Evolutionary conservation across 768 basidiomycete species (phyloP).

Genomic region (Mrakia frigida): DNA sequence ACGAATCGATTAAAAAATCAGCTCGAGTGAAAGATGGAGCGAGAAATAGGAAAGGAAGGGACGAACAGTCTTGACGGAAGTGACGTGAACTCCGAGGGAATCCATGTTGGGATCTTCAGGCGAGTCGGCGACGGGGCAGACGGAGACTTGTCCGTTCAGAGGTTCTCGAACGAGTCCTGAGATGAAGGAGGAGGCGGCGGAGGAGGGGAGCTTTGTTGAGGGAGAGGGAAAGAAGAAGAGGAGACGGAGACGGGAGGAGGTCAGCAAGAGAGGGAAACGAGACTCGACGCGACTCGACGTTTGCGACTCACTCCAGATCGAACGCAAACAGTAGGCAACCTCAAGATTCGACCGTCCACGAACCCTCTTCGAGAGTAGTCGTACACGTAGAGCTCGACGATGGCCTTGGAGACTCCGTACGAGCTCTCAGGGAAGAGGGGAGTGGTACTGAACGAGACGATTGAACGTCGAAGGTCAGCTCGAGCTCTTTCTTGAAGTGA

Average conservation of each 20-base stretch:
- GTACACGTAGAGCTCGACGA: constrained; percentile 43
- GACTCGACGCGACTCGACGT: neutral
- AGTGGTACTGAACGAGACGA: constrained; percentile 36
- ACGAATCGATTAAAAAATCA: neutral
- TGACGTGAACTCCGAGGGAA: constrained; percentile 53
- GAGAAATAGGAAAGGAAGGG: neutral
- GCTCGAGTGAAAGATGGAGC: neutral
- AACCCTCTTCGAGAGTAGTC: constrained; percentile 44
- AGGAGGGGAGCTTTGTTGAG: constrained; percentile 37
- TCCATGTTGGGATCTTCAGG: constrained; percentile 45
- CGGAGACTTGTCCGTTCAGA: constrained; percentile 39
- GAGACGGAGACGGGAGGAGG: neutral
- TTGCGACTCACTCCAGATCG: constrained; percentile 39
- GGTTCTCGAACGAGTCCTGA: constrained; percentile 46
- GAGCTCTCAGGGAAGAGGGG: constrained; percentile 42
- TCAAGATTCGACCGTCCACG: constrained; percentile 41
- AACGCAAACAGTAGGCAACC: constrained; percentile 44
- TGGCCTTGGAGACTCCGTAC: constrained; percentile 44
- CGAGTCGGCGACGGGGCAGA: constrained; percentile 41
- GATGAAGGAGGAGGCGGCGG: constrained; percentile 46
- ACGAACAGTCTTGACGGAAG: constrained; percentile 48
- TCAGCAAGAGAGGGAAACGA: neutral
- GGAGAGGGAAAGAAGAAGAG: neutral
- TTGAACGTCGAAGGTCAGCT: neutral
- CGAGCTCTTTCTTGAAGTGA: too few relatives aligned